These are phyloP conservation scores for Tuber brumale DNA, from an alignment of 495 filamentous ascomycete species.

Conservation along the genomic window DNA sequence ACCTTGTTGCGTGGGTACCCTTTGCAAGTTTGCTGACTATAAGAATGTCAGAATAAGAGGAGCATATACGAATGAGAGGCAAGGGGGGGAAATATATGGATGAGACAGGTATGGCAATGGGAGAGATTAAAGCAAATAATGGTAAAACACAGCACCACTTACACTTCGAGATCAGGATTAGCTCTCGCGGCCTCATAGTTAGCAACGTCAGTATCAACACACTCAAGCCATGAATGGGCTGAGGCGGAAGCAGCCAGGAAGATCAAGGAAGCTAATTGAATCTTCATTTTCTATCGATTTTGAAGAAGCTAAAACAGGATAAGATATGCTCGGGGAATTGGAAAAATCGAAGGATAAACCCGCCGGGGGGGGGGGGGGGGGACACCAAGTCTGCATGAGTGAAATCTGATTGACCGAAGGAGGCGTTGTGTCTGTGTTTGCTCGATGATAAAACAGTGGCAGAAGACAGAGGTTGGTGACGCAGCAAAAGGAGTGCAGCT, in stretches of 20 bases:
- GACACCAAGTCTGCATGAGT: not conserved
- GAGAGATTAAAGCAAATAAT: not conserved
- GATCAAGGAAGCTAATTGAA: slow-evolving; percentile 21
- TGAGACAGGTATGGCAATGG: not conserved
- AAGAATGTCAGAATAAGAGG: slow-evolving; percentile 13
- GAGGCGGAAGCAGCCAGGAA: slow-evolving; percentile 25
- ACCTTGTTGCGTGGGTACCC: slow-evolving; percentile 36
- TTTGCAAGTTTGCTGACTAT: slow-evolving; percentile 22
- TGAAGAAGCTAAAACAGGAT: not conserved
- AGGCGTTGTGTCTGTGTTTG: not conserved
- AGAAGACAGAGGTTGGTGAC: slow-evolving; percentile 13
- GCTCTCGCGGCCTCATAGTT: slow-evolving; percentile 28
- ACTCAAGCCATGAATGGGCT: slow-evolving; percentile 41
- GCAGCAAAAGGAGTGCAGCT: slow-evolving; percentile 27
- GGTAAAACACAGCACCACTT: slow-evolving; percentile 7
- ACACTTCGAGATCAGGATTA: slow-evolving; percentile 24
- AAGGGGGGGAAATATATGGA: not conserved
- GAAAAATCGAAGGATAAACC: not conserved
- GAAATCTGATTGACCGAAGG: not conserved
- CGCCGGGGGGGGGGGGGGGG: slow-evolving; percentile 11
- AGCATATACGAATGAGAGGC: not conserved
- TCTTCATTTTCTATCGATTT: slow-evolving; percentile 23
- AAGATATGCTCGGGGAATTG: not conserved
- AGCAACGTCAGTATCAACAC: slow-evolving; percentile 32
- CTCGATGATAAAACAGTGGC: not conserved